A percentile compares a stretch with the other conserved stretches of the same genome.
Evolutionary conservation across 306 rosid species (phyloP).

Genomic region (Cicer chorassanicum): DNA sequence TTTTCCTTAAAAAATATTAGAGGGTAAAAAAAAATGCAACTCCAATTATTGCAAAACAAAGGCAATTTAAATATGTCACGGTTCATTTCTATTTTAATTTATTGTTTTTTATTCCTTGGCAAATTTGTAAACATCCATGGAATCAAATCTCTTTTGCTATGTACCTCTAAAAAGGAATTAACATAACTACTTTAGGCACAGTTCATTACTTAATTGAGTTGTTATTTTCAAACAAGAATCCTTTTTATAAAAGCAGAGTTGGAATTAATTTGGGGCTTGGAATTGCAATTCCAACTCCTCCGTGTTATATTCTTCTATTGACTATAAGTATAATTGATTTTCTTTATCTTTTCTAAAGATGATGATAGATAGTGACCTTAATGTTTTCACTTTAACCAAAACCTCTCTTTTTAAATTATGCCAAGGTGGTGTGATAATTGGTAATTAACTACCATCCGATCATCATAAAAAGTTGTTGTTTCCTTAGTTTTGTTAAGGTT

Average conservation of each 20-base stretch:
- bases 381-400: slow-evolving; percentile 17
- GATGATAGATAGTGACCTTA: slow-evolving; percentile 30
- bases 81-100: neutral
- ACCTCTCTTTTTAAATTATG: neutral
- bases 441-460: neutral
- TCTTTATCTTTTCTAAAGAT: slow-evolving; percentile 19
- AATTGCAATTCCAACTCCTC: slow-evolving; percentile 40
- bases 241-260: slow-evolving; percentile 36
- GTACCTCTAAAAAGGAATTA: slow-evolving; percentile 46
- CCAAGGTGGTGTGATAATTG: slow-evolving; percentile 27
- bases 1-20: too few species aligned
- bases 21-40: too few species aligned
- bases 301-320: slow-evolving; percentile 34
- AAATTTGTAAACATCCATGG: slow-evolving; percentile 36
- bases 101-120: neutral
- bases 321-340: slow-evolving; percentile 33
- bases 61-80: slow-evolving; percentile 27
- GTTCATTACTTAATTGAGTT: slow-evolving; percentile 38
- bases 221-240: slow-evolving; percentile 47
- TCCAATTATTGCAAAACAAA: slow-evolving; percentile 38
- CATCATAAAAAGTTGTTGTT: slow-evolving; percentile 29
- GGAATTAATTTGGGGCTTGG: slow-evolving; percentile 27
- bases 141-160: slow-evolving; percentile 39
- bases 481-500: slow-evolving; percentile 32
- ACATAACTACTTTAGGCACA: slow-evolving; percentile 38